phyloP scores from a whole-genome alignment of 345 rosid genomes.

The Hypericum androsaemum region DNA sequence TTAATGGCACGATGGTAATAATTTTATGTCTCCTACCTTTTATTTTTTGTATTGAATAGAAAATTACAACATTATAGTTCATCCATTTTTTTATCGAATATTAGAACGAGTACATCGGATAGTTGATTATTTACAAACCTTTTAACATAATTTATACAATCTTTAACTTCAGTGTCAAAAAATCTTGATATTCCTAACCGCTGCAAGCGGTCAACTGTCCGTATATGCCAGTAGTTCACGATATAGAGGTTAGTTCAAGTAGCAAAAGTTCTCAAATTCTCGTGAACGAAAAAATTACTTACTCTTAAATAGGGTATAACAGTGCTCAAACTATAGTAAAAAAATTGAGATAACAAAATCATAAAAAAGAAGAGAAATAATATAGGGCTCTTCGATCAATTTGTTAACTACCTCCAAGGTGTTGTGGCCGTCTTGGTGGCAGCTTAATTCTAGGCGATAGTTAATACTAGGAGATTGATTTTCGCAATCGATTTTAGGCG shows the following conservation, averaged over 20 bases:
- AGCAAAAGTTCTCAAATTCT: neutral
- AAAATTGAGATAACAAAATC: no score
- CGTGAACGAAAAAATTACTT: no score
- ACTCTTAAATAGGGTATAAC: no score
- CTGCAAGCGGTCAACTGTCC: constrained; percentile 78
- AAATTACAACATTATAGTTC: neutral
- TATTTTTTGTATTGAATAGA: no score
- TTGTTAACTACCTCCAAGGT: constrained; percentile 70
- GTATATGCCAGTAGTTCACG: neutral
- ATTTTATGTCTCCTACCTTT: no score
- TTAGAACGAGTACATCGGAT: no score
- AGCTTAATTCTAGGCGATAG: constrained; percentile 36
- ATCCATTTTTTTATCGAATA: no score
- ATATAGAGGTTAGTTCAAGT: neutral
- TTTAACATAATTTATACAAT: constrained; percentile 51
- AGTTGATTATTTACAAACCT: constrained; percentile 26
- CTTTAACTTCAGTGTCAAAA: constrained; percentile 50
- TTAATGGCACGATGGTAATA: no score
- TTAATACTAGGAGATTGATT: no score
- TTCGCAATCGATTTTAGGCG: constrained; percentile 51
- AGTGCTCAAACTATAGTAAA: no score
- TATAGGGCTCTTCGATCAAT: no score
- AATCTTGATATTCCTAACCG: constrained; percentile 86
- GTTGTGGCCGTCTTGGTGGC: constrained; percentile 58
- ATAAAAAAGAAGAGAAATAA: no score